Evolutionary conservation across 2,329 filamentous ascomycete species (phyloP), one percentile per base, ranked within the genome.

Genomic region (Juglanconis sp.): DNA sequence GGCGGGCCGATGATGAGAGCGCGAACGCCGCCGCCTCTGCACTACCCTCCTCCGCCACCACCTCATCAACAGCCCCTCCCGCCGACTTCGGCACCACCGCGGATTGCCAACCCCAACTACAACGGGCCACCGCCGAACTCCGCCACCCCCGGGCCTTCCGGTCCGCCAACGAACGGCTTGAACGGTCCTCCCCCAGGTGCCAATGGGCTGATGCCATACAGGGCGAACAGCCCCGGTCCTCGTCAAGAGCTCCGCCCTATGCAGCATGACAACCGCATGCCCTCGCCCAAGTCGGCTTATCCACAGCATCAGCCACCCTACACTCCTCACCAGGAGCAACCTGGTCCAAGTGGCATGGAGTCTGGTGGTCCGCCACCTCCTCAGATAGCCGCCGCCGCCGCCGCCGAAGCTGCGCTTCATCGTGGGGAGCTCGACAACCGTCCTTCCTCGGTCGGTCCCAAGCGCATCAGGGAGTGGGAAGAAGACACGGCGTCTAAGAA

Each of bases 381-480:
- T 36, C 86, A 85, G 61, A 76, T 77, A 30, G 78, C 78, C 56
- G 76, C 76, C 4, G 68, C 76, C 1, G 77, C 81, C 60, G 85
- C 88, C 50, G 87, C 88, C 51, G 89, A 94, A 69, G 83, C 85
- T 61, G 61, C 59, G 7, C 46, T 63, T 8, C 58, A 63, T 35
- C 58, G 61, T 4, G 53, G 60, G 10, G 83, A 85, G 57, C 82
- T 80, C 63, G 89, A 96, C 59, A 85, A 87, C 47, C 85, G 92
- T n/a, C 91, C 92, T 17, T 76, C 88, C 1, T 96, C 92, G 42
- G 89, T 91, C 10, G 85, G 84, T 3, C 86, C 89, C 60, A 99
- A 99, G 81, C 86, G 95, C 60, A 83, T 87, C 72, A 88, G 93
- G 53, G 95, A 98, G 70, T 97, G 95, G 93, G 95, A 98, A 66